phyloP scores from a whole-genome alignment of 768 basidiomycete species.

The Pisolithus tinctorius region DNA sequence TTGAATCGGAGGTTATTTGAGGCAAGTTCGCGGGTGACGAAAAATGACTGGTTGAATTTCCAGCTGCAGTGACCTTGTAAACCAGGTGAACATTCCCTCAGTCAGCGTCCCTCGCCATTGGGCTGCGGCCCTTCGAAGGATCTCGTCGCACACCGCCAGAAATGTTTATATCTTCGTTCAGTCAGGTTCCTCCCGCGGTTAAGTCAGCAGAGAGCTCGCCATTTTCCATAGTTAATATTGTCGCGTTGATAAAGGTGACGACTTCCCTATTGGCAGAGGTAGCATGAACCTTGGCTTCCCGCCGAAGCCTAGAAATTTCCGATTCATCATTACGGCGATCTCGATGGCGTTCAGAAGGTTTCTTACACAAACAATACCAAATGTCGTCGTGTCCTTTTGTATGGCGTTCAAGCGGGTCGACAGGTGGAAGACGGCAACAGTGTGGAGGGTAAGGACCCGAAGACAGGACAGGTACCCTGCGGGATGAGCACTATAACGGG shows the following conservation, averaged over 20 bases:
- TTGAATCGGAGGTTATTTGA: too few relatives aligned
- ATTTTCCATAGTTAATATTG: slow-evolving; percentile 61
- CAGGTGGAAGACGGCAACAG: slow-evolving; percentile 49
- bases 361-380: slow-evolving; percentile 59
- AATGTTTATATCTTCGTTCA: too few relatives aligned
- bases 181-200: slow-evolving; percentile 38
- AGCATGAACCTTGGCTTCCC: slow-evolving; percentile 32
- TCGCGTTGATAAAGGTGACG: slow-evolving; percentile 61
- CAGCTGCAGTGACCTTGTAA: too few relatives aligned
- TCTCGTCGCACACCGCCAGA: too few relatives aligned
- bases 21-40: too few relatives aligned
- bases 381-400: slow-evolving; percentile 41
- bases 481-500: neutral
- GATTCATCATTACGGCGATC: slow-evolving; percentile 53
- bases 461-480: neutral
- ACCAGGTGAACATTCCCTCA: too few relatives aligned
- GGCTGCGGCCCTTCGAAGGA: too few relatives aligned
- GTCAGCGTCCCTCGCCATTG: too few relatives aligned
- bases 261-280: slow-evolving; percentile 25
- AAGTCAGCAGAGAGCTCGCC: slow-evolving; percentile 44
- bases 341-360: slow-evolving; percentile 50
- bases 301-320: slow-evolving; percentile 52
- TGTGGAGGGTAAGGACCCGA: slow-evolving; percentile 58
- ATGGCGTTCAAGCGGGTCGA: slow-evolving; percentile 42
- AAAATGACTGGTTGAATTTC: too few relatives aligned